Conservation (phyloP, 495 filamentous ascomycete species). For the Beverwykella pulmonaria region DNA sequence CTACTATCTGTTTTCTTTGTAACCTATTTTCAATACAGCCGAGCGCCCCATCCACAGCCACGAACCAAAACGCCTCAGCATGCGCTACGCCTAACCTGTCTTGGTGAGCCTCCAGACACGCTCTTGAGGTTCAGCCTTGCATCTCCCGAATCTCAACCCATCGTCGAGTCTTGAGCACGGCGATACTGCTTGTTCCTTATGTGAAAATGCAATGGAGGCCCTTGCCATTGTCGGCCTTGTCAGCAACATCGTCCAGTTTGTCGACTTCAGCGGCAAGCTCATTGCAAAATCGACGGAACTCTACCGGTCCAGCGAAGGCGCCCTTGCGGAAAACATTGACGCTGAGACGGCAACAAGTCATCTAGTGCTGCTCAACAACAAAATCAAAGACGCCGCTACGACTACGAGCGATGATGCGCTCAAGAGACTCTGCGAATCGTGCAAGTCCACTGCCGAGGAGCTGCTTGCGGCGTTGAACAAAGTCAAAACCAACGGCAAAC, state of each 20-base stretch:
- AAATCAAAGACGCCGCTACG: background rate
- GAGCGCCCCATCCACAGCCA: too few relatives aligned
- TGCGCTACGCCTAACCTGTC: too few relatives aligned
- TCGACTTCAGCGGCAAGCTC: background rate
- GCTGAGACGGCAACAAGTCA: background rate
- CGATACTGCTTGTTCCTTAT: background rate
- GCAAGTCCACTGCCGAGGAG: background rate
- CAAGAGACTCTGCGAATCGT: background rate
- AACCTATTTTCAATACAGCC: too few relatives aligned
- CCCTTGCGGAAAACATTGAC: conserved; percentile 3
- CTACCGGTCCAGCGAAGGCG: background rate
- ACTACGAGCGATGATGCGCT: conserved; percentile 4
- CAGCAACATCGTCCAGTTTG: conserved; percentile 13
- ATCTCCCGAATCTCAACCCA: too few relatives aligned
- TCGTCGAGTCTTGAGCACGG: background rate
- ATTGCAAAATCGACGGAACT: background rate
- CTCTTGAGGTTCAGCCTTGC: too few relatives aligned
- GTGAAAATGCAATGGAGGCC: conserved; percentile 36
- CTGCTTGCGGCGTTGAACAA: conserved; percentile 1
- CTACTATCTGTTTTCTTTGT: too few relatives aligned
- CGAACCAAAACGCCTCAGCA: too few relatives aligned
- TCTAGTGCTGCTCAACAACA: conserved; percentile 14
- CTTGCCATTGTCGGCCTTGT: conserved; percentile 31
- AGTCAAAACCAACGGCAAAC: background rate
- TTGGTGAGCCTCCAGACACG: too few relatives aligned